Base-by-base conservation (phyloP, 2,329 filamentous ascomycete species). In the Colletotrichum sp. region DNA sequence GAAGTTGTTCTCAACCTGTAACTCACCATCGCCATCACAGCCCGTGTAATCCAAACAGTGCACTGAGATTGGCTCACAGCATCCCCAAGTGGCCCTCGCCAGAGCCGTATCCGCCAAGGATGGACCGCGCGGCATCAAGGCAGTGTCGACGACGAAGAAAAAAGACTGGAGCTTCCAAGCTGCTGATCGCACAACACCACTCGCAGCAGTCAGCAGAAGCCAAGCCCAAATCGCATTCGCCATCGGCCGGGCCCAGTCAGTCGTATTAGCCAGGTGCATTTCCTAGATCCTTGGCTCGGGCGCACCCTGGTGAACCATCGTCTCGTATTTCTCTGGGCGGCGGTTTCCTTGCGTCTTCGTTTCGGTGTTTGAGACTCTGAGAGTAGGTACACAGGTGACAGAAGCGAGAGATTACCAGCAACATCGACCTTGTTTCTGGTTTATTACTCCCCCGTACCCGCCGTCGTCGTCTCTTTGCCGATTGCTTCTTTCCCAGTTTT, bases 251-350 rank as follows among this genome's bases (percentile, higher is more conserved):
- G 18, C 16, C 21, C 55, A 34, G 64, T 21, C 64, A 52, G 36
- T 75, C 62, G 52, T 67, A 63, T 75, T 49, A 28, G 44, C 36
- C 26, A 64, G 39, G 64, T 52, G 44, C 44, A 13, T 13, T 52
- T 44, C 39, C 66, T 74, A 39, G 59, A 52, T 69, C 52, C 67
- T 59, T 59, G 67, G 52, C 52, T 68, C 28, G 9, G 49, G 55
- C 21, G 49, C 44, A 49, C 65, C 65, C 49, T 52, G 44, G 15
- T 49, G 63, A 24, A n/a, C 52, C 55, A 57, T 7, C 72, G 69
- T 75, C 73, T 72, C 69, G 73, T 75, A 72, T 75, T 60, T 72
- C 8, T 39, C 68, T 75, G 44, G 26, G 44, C 49, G 65, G 49
- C 9, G 30, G 26, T 34, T 34, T 57, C 39, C 65, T 36, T 55